Evolutionary conservation across 2,329 filamentous ascomycete species (phyloP), one percentile per base, ranked within the genome.

Genomic region (Juglanconis sp.): DNA sequence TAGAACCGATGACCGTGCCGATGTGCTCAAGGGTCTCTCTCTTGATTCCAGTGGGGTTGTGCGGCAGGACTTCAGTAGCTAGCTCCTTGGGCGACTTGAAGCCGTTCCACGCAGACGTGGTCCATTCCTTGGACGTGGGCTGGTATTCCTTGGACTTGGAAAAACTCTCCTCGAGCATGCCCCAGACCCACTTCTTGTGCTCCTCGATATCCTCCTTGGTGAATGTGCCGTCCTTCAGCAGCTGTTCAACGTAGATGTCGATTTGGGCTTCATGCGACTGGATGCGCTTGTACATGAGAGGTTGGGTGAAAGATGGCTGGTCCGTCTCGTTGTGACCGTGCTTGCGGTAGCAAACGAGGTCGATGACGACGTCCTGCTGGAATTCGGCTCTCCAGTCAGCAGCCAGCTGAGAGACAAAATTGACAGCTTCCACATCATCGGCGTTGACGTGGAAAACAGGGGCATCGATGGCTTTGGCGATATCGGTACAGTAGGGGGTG

Each of bases 121-220:
- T 87, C 95, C 95, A 99, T 78, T 99, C 95, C 80, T 96, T 96
- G 66, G 93, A 91, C 46, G 91, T 96, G 50, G 95, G 92, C 76
- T 94, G 90, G 78, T 99, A 99, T 71, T 99, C 94, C 79, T 96
- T 98, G 77, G 93, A 96, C 77, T 94, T 92, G 70, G 92, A 84
- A 77, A 98, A 99, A 79, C 92, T 97, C 76, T 98, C 94, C 72
- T 96, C 94, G 60, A 99, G 84, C 93, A 98, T 98, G 64, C 91
- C 91, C 95, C 94, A 99, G 62, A 98, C 95, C 95, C 95, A 99
- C 76, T 96, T 91, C 84, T 96, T 96, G 84, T 99, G 95, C 82
- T 99, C 95, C 61, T 99, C 94, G 63, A 99, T 89, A 73, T 99
- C 95, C 70, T 95, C 93, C 80, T 96, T 94, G 67, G 91, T 96